Conservation (phyloP, 345 rosid species). For the Turnera subulata region DNA sequence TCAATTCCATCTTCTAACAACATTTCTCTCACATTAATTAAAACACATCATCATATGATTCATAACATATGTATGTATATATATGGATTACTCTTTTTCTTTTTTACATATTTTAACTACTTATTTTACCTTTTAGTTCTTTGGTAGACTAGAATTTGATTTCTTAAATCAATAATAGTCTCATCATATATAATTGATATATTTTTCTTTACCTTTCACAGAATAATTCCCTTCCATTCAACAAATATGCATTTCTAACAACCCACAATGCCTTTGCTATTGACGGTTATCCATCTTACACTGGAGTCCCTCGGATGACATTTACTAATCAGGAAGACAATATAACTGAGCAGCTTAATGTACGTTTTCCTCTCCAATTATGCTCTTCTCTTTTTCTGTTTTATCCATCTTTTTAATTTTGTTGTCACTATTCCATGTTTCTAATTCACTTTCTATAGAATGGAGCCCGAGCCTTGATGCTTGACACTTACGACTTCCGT, state of each 20-base stretch:
- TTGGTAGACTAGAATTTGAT: background rate
- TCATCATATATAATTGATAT: background rate
- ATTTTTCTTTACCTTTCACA: conserved; percentile 1
- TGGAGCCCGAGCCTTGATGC: conserved; percentile 66
- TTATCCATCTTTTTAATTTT: background rate
- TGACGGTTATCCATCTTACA: conserved; percentile 30
- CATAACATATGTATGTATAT: too few relatives aligned
- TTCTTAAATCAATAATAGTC: background rate
- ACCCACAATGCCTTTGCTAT: conserved; percentile 72
- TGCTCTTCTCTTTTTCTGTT: background rate
- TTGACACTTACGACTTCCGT: conserved; percentile 60
- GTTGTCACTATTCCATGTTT: background rate
- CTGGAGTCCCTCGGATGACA: conserved; percentile 45
- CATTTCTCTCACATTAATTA: too few relatives aligned
- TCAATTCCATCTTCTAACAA: too few relatives aligned
- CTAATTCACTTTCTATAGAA: too few relatives aligned
- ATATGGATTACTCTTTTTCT: too few relatives aligned
- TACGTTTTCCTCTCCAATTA: conserved; percentile 11
- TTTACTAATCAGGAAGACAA: conserved; percentile 65
- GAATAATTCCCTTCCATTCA: conserved; percentile 68
- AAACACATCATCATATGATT: too few relatives aligned
- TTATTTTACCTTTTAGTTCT: background rate
- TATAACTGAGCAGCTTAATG: conserved; percentile 55
- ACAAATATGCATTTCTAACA: conserved; percentile 64
- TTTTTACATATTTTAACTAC: background rate